Evolutionary conservation across 2,329 filamentous ascomycete species (phyloP).

Genomic region (Fusarium albosuccineum): DNA sequence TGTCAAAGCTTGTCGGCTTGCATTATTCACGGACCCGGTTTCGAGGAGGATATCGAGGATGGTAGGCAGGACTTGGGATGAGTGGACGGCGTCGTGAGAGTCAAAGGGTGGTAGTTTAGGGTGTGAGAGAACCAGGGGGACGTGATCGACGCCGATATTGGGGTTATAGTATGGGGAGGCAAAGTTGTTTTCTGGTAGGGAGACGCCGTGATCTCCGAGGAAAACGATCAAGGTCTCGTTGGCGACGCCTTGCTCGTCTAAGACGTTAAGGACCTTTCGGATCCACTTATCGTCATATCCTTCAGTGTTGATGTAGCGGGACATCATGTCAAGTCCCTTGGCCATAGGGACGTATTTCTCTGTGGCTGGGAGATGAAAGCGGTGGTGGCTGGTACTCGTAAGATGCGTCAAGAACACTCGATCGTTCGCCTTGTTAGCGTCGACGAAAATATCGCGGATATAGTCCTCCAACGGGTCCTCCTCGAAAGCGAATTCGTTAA

Average conservation of each 20-base stretch:
- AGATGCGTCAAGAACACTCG: slow-evolving; percentile 53
- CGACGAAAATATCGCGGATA: slow-evolving; percentile 49
- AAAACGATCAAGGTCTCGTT: slow-evolving; percentile 51
- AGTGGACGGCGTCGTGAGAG: slow-evolving; percentile 48
- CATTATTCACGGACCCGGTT: slow-evolving; percentile 45
- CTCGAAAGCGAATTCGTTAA: slow-evolving; percentile 53
- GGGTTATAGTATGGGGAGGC: slow-evolving; percentile 51
- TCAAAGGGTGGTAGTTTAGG: slow-evolving; percentile 47
- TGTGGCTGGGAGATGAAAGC: slow-evolving; percentile 48
- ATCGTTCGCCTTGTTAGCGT: slow-evolving; percentile 48
- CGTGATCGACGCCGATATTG: slow-evolving; percentile 48
- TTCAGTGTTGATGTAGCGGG: slow-evolving; percentile 49
- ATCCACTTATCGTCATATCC: slow-evolving; percentile 52
- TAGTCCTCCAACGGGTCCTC: slow-evolving; percentile 51
- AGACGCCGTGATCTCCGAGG: slow-evolving; percentile 52
- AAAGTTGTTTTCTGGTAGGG: slow-evolving; percentile 49
- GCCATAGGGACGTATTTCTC: slow-evolving; percentile 47
- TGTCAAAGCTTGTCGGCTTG: slow-evolving; percentile 33
- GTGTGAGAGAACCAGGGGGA: slow-evolving; percentile 50
- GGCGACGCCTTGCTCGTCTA: slow-evolving; percentile 50
- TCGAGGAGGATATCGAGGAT: slow-evolving; percentile 51
- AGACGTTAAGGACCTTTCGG: slow-evolving; percentile 45
- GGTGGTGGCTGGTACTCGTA: slow-evolving; percentile 53
- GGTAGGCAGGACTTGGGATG: slow-evolving; percentile 49
- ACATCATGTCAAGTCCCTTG: slow-evolving; percentile 48